Evolutionary conservation across 2,329 filamentous ascomycete species (phyloP).

Genomic region (Pseudogymnoascus sp.): DNA sequence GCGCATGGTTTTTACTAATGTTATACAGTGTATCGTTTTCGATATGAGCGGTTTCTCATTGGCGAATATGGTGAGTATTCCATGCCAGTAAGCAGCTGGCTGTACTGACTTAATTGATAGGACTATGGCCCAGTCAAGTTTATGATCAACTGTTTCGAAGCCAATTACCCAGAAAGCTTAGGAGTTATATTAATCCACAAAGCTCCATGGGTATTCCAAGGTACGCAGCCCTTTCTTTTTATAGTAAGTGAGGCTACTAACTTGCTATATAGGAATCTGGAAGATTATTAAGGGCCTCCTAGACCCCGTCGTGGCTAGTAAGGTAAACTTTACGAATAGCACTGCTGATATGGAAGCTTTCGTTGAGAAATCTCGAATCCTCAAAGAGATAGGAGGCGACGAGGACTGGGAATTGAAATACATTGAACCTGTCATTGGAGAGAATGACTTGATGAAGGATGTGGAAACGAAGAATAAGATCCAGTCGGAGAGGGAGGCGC

Average conservation of each 20-base stretch:
- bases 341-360: constrained; percentile 69
- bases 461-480: constrained; percentile 54
- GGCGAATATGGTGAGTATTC: constrained; percentile 71
- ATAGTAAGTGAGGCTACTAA: neutral
- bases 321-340: constrained; percentile 87
- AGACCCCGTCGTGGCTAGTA: constrained; percentile 88
- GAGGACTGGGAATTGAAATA: constrained; percentile 82
- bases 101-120: constrained; percentile 31
- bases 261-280: constrained; percentile 65
- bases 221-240: constrained; percentile 34
- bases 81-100: neutral
- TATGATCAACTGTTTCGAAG: constrained; percentile 99
- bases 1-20: neutral
- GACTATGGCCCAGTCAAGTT: constrained; percentile 97
- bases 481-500: constrained; percentile 49
- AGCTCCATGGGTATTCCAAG: constrained; percentile 93
- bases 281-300: constrained; percentile 92
- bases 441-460: constrained; percentile 70
- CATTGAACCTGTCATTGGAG: constrained; percentile 62
- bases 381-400: constrained; percentile 76
- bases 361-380: constrained; percentile 61
- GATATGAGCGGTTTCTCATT: constrained; percentile 92
- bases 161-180: constrained; percentile 91
- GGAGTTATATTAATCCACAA: constrained; percentile 90
- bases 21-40: constrained; percentile 71